Evolutionary conservation across 2,329 filamentous ascomycete genomes (phyloP).

Genomic region (Calonectria ilicicola): DNA sequence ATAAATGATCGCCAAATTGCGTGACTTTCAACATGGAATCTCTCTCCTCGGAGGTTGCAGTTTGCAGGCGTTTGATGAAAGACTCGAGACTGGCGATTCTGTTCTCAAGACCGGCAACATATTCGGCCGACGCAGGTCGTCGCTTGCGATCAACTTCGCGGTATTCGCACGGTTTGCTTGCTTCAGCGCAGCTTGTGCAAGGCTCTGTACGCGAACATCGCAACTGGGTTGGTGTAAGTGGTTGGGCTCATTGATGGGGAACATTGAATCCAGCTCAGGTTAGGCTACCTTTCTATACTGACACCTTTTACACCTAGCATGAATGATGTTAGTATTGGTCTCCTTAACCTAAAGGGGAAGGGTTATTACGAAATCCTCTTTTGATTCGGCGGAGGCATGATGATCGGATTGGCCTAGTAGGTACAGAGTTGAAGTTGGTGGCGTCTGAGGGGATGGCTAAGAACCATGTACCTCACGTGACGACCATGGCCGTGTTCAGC

Average conservation of each 20-base stretch:
- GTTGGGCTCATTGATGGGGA: background rate
- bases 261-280: background rate
- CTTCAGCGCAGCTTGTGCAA: constrained; percentile 19
- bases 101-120: constrained; percentile 36
- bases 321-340: background rate
- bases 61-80: constrained; percentile 16
- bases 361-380: background rate
- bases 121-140: constrained; percentile 30
- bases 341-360: background rate
- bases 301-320: constrained; percentile 20
- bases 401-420: background rate
- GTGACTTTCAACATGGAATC: constrained; percentile 5
- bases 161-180: constrained; percentile 17
- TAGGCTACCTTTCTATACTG: constrained; percentile 20
- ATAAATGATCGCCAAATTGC: constrained; percentile 5
- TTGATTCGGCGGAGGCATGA: background rate
- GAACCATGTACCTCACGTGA: constrained; percentile 1
- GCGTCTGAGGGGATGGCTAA: background rate
- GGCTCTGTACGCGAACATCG: constrained; percentile 26
- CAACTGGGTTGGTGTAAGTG: background rate
- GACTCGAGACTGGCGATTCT: constrained; percentile 33
- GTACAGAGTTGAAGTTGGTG: background rate
- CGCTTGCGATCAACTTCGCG: constrained; percentile 21
- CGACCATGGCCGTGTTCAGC: background rate
- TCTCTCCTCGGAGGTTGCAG: constrained; percentile 13